phyloP scores from a whole-genome alignment of 768 basidiomycete genomes.

The Boletus sp. region DNA sequence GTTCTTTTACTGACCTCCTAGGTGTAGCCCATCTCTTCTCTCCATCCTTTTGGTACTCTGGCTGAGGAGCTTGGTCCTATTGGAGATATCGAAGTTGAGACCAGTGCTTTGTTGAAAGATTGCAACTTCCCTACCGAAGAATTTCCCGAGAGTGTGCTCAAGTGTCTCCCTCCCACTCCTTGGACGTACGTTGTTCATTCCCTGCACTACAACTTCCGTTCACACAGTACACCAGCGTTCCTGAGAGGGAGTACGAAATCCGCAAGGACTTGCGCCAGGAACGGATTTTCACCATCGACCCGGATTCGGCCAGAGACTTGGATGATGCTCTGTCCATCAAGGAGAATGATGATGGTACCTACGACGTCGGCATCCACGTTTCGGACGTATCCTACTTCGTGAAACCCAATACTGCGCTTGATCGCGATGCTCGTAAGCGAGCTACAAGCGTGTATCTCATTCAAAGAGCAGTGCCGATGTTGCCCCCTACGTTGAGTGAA shows the following conservation, averaged over 20 bases:
- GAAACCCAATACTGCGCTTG: slow-evolving; percentile 93
- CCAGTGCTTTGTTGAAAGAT: slow-evolving; percentile 94
- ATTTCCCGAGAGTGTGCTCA: slow-evolving; percentile 91
- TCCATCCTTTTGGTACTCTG: slow-evolving; percentile 97
- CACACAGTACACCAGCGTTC: slow-evolving; percentile 52
- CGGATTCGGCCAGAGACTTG: slow-evolving; percentile 83
- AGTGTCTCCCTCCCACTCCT: slow-evolving; percentile 93
- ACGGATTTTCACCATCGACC: slow-evolving; percentile 93
- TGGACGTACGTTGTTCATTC: slow-evolving; percentile 65
- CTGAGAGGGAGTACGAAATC: slow-evolving; percentile 82
- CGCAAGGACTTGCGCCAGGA: slow-evolving; percentile 86
- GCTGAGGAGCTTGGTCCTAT: slow-evolving; percentile 98
- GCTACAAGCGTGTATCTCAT: slow-evolving; percentile 97
- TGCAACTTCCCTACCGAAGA: slow-evolving; percentile 99
- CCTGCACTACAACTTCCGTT: not conserved
- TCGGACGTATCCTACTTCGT: slow-evolving; percentile 96
- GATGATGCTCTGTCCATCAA: slow-evolving; percentile 95
- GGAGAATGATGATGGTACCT: slow-evolving; percentile 87
- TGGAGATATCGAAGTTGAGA: slow-evolving; percentile 98
- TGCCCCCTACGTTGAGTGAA: slow-evolving; percentile 91
- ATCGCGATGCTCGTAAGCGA: slow-evolving; percentile 95
- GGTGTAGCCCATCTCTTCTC: slow-evolving; percentile 81
- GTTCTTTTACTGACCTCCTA: slow-evolving; percentile 17
- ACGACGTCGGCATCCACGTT: slow-evolving; percentile 91
- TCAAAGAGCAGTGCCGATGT: slow-evolving; percentile 95